Conservation (phyloP, 1,139 yeast species). For the Magnusiomyces sp. region DNA sequence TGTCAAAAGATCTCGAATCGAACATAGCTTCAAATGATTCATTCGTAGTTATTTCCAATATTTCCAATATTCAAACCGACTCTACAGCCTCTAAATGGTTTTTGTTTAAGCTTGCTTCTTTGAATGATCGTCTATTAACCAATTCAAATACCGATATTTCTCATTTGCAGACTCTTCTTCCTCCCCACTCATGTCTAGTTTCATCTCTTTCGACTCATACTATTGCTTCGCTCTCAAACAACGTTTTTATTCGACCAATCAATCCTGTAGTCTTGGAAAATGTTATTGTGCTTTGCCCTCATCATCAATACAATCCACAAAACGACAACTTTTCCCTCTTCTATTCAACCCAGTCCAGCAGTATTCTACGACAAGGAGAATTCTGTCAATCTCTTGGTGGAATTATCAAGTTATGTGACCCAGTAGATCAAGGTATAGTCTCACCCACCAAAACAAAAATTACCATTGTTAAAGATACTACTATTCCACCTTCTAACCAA, state of each 20-base stretch:
- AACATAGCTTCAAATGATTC: not conserved
- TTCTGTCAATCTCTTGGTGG: constrained; percentile 14
- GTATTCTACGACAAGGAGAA: constrained; percentile 27
- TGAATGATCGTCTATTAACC: too few relatives aligned
- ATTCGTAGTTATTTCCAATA: not conserved
- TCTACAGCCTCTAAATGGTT: not conserved
- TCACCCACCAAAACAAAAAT: constrained; percentile 39
- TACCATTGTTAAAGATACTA: constrained; percentile 42
- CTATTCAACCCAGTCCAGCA: too few relatives aligned
- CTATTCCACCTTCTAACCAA: constrained; percentile 11
- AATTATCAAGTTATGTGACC: constrained; percentile 56
- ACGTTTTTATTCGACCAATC: constrained; percentile 17
- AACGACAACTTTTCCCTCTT: too few relatives aligned
- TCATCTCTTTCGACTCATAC: not conserved
- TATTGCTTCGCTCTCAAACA: not conserved
- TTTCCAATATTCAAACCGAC: not conserved
- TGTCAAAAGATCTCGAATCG: not conserved
- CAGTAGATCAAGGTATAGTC: constrained; percentile 57
- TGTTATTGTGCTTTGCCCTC: constrained; percentile 21
- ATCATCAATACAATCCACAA: constrained; percentile 19
- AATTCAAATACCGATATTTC: not conserved
- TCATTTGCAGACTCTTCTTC: not conserved
- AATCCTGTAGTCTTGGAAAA: constrained; percentile 19
- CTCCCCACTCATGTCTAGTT: not conserved
- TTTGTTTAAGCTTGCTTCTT: not conserved